These are phyloP conservation scores for Aureoboletus auriporus DNA, from an alignment of 768 basidiomycete genomes.

Conservation along the genomic window DNA sequence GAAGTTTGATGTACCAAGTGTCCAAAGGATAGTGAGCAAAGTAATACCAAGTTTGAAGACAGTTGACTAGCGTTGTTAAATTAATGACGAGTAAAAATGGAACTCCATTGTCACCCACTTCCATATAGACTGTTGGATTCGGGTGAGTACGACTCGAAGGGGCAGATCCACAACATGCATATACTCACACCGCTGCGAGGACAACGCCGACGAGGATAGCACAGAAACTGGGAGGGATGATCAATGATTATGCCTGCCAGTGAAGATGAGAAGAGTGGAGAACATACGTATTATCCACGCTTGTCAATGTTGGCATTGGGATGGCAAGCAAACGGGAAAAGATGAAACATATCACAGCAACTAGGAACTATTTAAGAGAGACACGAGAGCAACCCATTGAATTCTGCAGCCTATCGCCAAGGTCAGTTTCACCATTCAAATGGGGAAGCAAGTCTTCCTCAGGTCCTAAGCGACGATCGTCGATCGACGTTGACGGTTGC, in stretches of 20 bases:
- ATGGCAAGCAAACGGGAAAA: no score
- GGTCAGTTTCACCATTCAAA: no score
- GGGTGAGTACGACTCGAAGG: background rate
- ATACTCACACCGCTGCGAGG: constrained; percentile 46
- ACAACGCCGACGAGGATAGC: constrained; percentile 55
- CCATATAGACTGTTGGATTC: constrained; percentile 43
- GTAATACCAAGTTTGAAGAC: constrained; percentile 57
- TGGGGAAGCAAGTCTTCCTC: no score
- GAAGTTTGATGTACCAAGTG: constrained; percentile 44
- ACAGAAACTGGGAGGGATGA: constrained; percentile 37
- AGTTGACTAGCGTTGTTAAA: constrained; percentile 39
- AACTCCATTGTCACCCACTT: constrained; percentile 29
- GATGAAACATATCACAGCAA: no score
- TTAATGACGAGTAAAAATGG: constrained; percentile 3
- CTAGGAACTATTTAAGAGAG: no score
- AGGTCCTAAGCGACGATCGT: no score
- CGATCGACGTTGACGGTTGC: no score
- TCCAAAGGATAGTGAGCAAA: constrained; percentile 47
- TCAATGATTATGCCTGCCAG: background rate
- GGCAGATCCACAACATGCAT: background rate
- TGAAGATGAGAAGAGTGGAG: background rate
- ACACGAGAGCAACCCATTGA: no score
- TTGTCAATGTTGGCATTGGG: no score
- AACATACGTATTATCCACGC: constrained; percentile 36
- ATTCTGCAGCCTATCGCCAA: no score